Evolutionary conservation across 345 rosid genomes (phyloP), one percentile per base, ranked within the genome.

Genomic region (Boechera divaricarpa): DNA sequence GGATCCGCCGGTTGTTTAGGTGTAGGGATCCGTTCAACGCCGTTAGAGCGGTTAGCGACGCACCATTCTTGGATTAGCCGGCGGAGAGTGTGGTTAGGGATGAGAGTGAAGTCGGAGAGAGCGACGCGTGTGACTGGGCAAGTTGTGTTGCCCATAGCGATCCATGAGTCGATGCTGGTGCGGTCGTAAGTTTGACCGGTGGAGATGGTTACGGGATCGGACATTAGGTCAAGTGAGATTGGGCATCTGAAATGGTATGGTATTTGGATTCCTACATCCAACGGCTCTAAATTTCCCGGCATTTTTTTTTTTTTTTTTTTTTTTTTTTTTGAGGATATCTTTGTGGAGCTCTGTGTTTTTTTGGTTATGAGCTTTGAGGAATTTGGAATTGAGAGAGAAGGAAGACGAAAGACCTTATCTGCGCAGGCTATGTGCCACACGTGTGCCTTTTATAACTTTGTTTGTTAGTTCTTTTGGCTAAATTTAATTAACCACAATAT

Each of bases 131-230:
- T 92, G 72, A 92, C 99, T 0, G 99, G 99, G 44, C 99, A 95
- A 29, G 96, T 87, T 63, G 90, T 87, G 81, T 95, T 91, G 2
- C 99, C 99, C 63, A 91, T 90, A 35, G 96, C 93, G 36, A 91
- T 86, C 98, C 99, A 95, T 0, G 99, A 90, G 74, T 95, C 99
- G 84, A 95, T 95, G 84, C 97, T 86, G 75, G 90, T 45, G 11
- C 99, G 89, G 89, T 95, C 99, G 81, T 95, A 95, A 53, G 99
- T 92, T 70, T 95, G 99, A 42, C 99, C 99, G 42, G 99, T 92
- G 77, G 82, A 68, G 72, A 92, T 85, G 53, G 94, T 92, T 52
- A 95, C 99, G 0, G 99, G 99, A 86, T 95, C 99, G 26, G 94
- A 84, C 98, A 95, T 95, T 26, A 95, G 89, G 85, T 95, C 99